Percentiles rank a stretch among this genome's conserved stretches.
Evolutionary conservation across 495 filamentous ascomycete genomes (phyloP).

Genomic region (Pyrenopolyporus hunteri): DNA sequence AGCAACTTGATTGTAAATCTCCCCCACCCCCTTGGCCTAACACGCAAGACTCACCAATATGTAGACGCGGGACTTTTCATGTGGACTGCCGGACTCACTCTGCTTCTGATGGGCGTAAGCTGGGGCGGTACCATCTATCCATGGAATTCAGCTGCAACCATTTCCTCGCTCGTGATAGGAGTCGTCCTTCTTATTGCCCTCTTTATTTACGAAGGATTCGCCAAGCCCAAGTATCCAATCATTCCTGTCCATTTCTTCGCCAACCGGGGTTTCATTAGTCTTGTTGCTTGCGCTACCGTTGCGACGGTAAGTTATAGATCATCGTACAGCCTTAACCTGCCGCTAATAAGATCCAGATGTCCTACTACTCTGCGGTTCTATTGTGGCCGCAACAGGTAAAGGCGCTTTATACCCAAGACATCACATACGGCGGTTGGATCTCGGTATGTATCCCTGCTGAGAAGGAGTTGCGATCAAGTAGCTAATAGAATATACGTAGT

Average conservation of each 20-base stretch:
- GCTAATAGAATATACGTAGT: conserved; percentile 17
- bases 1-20: conserved; percentile 51
- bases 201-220: conserved; percentile 50
- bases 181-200: conserved; percentile 50
- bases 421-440: conserved; percentile 39
- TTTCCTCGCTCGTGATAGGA: conserved; percentile 54
- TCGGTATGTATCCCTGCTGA: conserved; percentile 22
- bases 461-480: neutral
- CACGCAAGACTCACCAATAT: neutral
- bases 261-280: conserved; percentile 51
- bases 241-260: conserved; percentile 55
- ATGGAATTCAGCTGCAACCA: conserved; percentile 55
- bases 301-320: conserved; percentile 28
- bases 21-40: neutral
- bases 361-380: conserved; percentile 43
- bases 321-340: neutral
- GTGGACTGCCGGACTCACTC: conserved; percentile 51
- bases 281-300: conserved; percentile 47
- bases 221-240: conserved; percentile 40
- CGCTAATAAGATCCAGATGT: conserved; percentile 28
- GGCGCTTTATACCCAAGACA: conserved; percentile 37
- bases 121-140: conserved; percentile 58
- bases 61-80: conserved; percentile 43
- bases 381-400: conserved; percentile 40
- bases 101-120: conserved; percentile 56